phyloP scores from a whole-genome alignment of 2,329 filamentous ascomycete species.

The Hypoxylon sp. region DNA sequence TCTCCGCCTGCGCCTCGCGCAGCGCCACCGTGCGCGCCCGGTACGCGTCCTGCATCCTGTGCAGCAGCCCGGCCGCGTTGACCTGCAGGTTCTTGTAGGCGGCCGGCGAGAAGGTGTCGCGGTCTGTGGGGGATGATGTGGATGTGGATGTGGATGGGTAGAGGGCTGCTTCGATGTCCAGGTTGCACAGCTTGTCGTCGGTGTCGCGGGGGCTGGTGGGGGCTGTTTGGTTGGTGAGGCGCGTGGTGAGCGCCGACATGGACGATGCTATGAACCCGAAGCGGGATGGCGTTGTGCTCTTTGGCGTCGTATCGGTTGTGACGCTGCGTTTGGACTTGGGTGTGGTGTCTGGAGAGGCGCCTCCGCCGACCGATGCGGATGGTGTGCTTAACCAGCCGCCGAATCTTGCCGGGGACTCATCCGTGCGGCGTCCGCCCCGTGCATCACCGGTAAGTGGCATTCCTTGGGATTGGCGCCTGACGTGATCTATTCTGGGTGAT shows the following conservation, averaged over 20 bases:
- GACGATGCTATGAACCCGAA: conserved; percentile 64
- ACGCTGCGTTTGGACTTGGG: conserved; percentile 52
- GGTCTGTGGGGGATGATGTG: conserved; percentile 57
- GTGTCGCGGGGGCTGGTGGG: conserved; percentile 47
- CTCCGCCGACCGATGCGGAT: conserved; percentile 48
- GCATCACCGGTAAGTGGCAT: conserved; percentile 63
- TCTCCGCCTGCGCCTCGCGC: conserved; percentile 67
- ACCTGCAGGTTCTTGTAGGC: conserved; percentile 73
- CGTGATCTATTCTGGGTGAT: conserved; percentile 39
- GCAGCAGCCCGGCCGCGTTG: conserved; percentile 69
- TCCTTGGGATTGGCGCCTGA: conserved; percentile 49
- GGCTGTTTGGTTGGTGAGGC: conserved; percentile 51
- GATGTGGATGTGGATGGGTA: conserved; percentile 65
- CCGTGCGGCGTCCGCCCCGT: conserved; percentile 50
- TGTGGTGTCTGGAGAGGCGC: conserved; percentile 53
- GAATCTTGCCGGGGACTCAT: conserved; percentile 51
- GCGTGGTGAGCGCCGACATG: conserved; percentile 61
- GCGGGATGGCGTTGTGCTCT: conserved; percentile 57
- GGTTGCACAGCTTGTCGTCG: conserved; percentile 68
- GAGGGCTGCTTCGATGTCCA: conserved; percentile 69
- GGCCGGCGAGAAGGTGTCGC: conserved; percentile 69
- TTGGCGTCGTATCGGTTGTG: conserved; percentile 54
- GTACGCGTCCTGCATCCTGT: conserved; percentile 72
- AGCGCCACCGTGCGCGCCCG: conserved; percentile 66
- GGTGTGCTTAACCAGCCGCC: conserved; percentile 55